phyloP scores from a whole-genome alignment of 352 stramenopile genomes.

The Plasmopara muralis region DNA sequence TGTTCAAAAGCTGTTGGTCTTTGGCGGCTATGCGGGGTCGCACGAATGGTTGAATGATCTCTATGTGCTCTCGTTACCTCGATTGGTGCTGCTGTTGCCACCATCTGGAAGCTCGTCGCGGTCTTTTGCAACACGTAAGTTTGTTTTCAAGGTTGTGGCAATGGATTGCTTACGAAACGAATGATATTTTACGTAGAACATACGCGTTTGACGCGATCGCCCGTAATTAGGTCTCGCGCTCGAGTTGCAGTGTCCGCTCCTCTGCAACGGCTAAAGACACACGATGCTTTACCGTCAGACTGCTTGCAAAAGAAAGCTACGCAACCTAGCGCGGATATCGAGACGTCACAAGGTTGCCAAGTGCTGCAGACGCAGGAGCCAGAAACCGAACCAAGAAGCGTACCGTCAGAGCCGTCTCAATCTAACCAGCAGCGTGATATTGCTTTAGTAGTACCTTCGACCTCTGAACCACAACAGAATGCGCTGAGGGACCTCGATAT shows the following conservation, averaged over 20 bases:
- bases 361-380: neutral
- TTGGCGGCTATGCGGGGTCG: constrained; percentile 58
- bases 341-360: constrained; percentile 3
- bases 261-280: constrained; percentile 12
- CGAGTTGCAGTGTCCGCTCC: constrained; percentile 23
- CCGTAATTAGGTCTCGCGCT: constrained; percentile 10
- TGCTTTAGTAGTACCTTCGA: neutral
- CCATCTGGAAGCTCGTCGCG: constrained; percentile 14
- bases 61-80: constrained; percentile 34
- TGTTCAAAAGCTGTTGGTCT: constrained; percentile 44
- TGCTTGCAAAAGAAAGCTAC: constrained; percentile 7
- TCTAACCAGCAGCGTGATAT: constrained; percentile 2
- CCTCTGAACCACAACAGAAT: constrained; percentile 5
- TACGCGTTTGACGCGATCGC: constrained; percentile 5
- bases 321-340: constrained; percentile 1
- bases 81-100: constrained; percentile 16
- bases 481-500: neutral
- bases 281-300: constrained; percentile 10
- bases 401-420: constrained; percentile 7
- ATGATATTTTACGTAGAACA: constrained; percentile 14
- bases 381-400: constrained; percentile 5
- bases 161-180: constrained; percentile 7
- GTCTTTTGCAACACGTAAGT: constrained; percentile 21
- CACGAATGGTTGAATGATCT: constrained; percentile 63
- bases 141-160: neutral